Percentiles rank a stretch among this genome's conserved stretches.
phyloP scores from a whole-genome alignment of 306 rosid genomes.

The Glycyrrhiza uralensis region DNA sequence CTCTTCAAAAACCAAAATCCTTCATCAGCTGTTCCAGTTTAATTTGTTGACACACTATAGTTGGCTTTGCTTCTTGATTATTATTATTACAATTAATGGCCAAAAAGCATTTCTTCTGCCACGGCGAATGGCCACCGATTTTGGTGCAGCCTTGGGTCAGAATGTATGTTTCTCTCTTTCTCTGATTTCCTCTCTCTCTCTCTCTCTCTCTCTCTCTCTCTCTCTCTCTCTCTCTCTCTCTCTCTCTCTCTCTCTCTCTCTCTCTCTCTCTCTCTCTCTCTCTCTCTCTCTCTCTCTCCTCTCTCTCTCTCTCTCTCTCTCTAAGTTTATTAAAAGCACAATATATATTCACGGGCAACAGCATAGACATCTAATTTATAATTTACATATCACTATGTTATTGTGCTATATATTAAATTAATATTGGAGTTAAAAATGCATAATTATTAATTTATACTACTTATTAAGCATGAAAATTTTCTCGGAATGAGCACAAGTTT shows the following conservation, averaged over 20 bases:
- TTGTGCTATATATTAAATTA: not conserved
- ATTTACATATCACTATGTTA: not conserved
- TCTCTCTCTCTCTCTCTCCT: not conserved
- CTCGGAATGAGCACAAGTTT: not conserved
- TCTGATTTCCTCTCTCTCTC: not conserved
- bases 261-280: not conserved
- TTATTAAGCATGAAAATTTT: not conserved
- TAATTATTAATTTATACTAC: not conserved
- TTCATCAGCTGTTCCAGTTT: not conserved
- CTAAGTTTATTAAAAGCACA: not conserved
- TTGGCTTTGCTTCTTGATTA: constrained; percentile 11
- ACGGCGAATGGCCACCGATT: constrained; percentile 11
- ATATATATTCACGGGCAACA: no score
- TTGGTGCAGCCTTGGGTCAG: not conserved
- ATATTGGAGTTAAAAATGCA: not conserved
- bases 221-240: not conserved
- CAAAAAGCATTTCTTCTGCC: not conserved
- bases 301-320: not conserved
- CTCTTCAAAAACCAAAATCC: not conserved
- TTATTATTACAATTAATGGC: constrained; percentile 3
- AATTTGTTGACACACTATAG: not conserved
- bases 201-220: not conserved
- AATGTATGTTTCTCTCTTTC: constrained; percentile 6
- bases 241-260: not conserved
- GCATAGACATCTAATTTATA: not conserved